Evolutionary conservation across 2,329 filamentous ascomycete species (phyloP), one percentile per base, ranked within the genome.

Genomic region (Cordyceps cateniannulata): DNA sequence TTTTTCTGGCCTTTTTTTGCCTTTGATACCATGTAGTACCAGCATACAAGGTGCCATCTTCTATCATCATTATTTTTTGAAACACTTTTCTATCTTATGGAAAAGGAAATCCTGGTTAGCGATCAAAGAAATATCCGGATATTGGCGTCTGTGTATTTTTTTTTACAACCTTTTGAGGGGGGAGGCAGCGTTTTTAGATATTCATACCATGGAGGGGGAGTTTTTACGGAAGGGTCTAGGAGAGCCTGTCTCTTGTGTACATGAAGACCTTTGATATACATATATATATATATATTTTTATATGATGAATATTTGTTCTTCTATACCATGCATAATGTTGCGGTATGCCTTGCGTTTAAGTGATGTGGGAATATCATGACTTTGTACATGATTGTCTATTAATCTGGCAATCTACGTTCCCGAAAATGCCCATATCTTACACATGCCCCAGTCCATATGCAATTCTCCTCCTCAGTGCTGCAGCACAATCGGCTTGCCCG

Each of bases 401-500:
- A 12, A 2, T 25, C 10, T 47, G 22, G n/a, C 44, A 35, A 35
- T 51, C 27, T 51, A n/a, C 2, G 38, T 22, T 5, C 25, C 16
- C 24, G 24, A 32, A 35, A 35, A 50, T 18, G 25, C 4, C 14
- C 7, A 22, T 18, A 29, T 27, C 16, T 12, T 44, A 44, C 51
- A 54, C 18, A 8, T n/a, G 14, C 18, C 22, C 35, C 35, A 20
- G 20, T 5, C 42, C n/a, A 5, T 14, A 16, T 35, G 2, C 12
- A 35, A 7, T 5, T n/a, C 3, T 7, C 20, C 42, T 22, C 16
- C 38, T 49, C 63, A 77, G 59, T 86, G 84, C 69, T 82, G 73
- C 66, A 86, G 66, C 49, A 84, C 79, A 59, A 81, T 71, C 7
- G 76, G 77, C 76, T 85, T 88, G 5, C 91, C 93, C 68, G 80